Percentiles rank a stretch among this genome's conserved stretches.
phyloP scores from a whole-genome alignment of 1,284 basidiomycete species.

The Cutaneotrichosporon cutaneum region DNA sequence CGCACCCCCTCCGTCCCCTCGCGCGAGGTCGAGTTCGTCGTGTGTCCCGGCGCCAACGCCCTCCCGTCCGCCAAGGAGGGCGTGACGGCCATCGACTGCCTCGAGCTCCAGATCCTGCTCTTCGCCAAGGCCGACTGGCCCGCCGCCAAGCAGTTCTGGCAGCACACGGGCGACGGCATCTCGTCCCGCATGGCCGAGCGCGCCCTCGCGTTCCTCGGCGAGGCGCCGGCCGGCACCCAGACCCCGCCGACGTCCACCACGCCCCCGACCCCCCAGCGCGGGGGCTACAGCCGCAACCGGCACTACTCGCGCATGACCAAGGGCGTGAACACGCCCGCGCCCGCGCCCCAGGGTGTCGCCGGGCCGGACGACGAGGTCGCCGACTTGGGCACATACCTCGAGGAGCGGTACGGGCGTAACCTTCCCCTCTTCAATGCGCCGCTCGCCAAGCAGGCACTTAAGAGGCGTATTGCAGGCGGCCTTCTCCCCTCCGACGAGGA shows the following conservation, averaged over 20 bases:
- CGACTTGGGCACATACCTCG: constrained; percentile 63
- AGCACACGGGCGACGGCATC: constrained; percentile 88
- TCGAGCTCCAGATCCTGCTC: constrained; percentile 76
- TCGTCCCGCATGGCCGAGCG: constrained; percentile 83
- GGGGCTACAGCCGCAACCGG: constrained; percentile 53
- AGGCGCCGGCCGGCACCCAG: constrained; percentile 45
- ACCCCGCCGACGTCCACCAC: not conserved
- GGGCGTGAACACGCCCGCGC: constrained; percentile 9
- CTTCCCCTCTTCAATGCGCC: constrained; percentile 71
- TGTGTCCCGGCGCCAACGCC: constrained; percentile 55
- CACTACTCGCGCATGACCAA: constrained; percentile 35
- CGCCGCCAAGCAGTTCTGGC: constrained; percentile 90
- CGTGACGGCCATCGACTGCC: constrained; percentile 43
- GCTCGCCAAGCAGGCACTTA: constrained; percentile 79
- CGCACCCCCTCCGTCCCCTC: constrained; percentile 57
- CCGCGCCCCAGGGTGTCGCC: constrained; percentile 3
- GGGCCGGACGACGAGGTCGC: constrained; percentile 50
- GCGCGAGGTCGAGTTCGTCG: constrained; percentile 71
- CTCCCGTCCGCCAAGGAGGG: constrained; percentile 20
- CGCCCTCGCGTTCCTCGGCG: constrained; percentile 67
- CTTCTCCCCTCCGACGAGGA: constrained; percentile 63
- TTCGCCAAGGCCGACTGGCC: constrained; percentile 67
- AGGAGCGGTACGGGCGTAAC: constrained; percentile 95
- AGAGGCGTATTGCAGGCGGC: constrained; percentile 84
- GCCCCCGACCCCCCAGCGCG: constrained; percentile 5